A percentile compares a stretch with the other conserved stretches of the same genome.
phyloP scores from a whole-genome alignment of 306 rosid genomes.

The Sesbania bispinosa region DNA sequence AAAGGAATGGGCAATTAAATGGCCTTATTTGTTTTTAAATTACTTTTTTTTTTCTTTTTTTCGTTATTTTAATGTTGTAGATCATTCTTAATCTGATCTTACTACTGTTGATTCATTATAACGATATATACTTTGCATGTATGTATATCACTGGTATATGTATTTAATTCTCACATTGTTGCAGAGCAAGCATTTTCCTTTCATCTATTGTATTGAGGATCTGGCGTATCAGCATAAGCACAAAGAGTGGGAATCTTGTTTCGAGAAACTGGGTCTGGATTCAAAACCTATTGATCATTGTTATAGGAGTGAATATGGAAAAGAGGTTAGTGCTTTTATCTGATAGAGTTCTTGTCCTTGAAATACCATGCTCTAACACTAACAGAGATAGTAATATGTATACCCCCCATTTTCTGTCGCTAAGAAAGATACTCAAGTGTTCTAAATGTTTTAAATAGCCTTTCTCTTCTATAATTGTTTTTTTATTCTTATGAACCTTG shows the following conservation, averaged over 20 bases:
- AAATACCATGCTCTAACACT: neutral
- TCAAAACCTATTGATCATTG: slow-evolving; percentile 55
- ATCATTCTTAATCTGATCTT: neutral
- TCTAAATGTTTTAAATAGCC: neutral
- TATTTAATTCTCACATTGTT: neutral
- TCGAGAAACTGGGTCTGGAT: slow-evolving; percentile 58
- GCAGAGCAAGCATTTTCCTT: slow-evolving; percentile 76
- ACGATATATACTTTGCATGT: neutral
- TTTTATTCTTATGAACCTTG: neutral
- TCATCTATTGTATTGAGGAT: slow-evolving; percentile 69
- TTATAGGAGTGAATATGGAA: slow-evolving; percentile 57
- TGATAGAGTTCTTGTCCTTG: neutral
- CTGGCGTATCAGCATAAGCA: slow-evolving; percentile 30
- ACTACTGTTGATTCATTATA: neutral
- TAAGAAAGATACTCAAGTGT: neutral
- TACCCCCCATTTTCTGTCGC: neutral
- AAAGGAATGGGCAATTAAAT: neutral
- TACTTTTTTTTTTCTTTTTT: neutral
- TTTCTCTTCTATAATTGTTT: neutral
- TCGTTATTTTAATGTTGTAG: neutral
- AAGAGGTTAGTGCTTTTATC: slow-evolving; percentile 53
- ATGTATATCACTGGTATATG: neutral
- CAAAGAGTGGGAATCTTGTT: slow-evolving; percentile 68
- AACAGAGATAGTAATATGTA: neutral
- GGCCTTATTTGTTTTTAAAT: neutral